Conservation (phyloP, 140 eudicot species). For the Cichorium intybus region DNA sequence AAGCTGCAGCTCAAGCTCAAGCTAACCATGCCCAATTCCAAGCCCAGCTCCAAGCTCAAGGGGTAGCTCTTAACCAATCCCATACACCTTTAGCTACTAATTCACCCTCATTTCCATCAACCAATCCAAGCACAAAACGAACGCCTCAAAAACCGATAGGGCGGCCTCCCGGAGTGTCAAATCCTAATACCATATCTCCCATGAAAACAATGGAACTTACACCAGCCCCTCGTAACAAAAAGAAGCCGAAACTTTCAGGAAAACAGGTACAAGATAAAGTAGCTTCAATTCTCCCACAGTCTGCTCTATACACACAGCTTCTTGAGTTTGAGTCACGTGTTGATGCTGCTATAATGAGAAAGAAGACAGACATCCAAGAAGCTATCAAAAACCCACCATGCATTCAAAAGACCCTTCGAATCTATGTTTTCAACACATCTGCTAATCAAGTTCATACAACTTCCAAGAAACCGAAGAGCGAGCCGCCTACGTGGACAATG, state of each 20-base stretch:
- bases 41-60: conserved; percentile 72
- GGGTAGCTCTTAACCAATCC: conserved; percentile 46
- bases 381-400: conserved; percentile 65
- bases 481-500: conserved; percentile 84
- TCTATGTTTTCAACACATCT: conserved; percentile 83
- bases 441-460: conserved; percentile 69
- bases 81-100: conserved; percentile 37
- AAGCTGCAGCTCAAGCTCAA: conserved; percentile 54
- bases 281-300: conserved; percentile 82
- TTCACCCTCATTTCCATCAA: conserved; percentile 48
- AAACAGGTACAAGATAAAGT: conserved; percentile 64
- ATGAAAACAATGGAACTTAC: conserved; percentile 59
- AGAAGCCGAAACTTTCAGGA: conserved; percentile 79
- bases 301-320: conserved; percentile 80
- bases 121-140: conserved; percentile 46
- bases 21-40: conserved; percentile 46
- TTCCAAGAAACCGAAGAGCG: conserved; percentile 70
- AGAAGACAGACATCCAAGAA: conserved; percentile 85
- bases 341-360: conserved; percentile 79
- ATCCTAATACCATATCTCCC: conserved; percentile 44
- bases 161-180: conserved; percentile 61
- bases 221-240: conserved; percentile 58
- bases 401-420: conserved; percentile 76
- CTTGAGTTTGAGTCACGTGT: conserved; percentile 89
- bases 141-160: conserved; percentile 50